Conservation (phyloP, 1,284 basidiomycete species). For the Wallemia hederae region DNA sequence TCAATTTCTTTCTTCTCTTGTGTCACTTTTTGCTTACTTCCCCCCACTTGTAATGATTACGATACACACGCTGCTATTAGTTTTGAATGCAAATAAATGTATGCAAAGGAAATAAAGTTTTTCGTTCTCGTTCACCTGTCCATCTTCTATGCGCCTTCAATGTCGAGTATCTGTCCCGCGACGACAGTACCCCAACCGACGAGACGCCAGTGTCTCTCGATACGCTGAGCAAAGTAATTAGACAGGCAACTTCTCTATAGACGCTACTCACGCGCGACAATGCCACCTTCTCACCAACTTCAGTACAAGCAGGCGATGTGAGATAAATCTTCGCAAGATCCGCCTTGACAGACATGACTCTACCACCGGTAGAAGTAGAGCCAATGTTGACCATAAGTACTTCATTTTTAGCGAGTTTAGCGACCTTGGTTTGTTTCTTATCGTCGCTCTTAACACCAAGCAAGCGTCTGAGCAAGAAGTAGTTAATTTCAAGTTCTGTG, state of each 20-base stretch:
- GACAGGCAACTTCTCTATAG: background rate
- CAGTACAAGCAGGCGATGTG: conserved; percentile 72
- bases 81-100: background rate
- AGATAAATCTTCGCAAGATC: conserved; percentile 75
- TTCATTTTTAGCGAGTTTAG: conserved; percentile 77
- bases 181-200: conserved; percentile 1
- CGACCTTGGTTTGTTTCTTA: conserved; percentile 89
- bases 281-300: conserved; percentile 83
- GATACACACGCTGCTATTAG: too few species aligned
- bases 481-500: conserved; percentile 63
- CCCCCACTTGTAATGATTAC: too few species aligned
- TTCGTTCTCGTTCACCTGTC: background rate
- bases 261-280: conserved; percentile 26
- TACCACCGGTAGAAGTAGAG: conserved; percentile 73
- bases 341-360: conserved; percentile 66
- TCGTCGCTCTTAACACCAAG: conserved; percentile 97
- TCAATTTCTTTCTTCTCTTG: background rate
- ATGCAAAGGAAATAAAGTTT: background rate
- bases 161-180: background rate
- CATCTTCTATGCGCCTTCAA: background rate
- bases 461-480: conserved; percentile 73
- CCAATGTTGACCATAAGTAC: conserved; percentile 80
- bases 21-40: too few species aligned
- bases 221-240: background rate
- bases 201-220: background rate